Evolutionary conservation across 495 filamentous ascomycete species (phyloP).

Genomic region (Staphylotrichum tortipilum): DNA sequence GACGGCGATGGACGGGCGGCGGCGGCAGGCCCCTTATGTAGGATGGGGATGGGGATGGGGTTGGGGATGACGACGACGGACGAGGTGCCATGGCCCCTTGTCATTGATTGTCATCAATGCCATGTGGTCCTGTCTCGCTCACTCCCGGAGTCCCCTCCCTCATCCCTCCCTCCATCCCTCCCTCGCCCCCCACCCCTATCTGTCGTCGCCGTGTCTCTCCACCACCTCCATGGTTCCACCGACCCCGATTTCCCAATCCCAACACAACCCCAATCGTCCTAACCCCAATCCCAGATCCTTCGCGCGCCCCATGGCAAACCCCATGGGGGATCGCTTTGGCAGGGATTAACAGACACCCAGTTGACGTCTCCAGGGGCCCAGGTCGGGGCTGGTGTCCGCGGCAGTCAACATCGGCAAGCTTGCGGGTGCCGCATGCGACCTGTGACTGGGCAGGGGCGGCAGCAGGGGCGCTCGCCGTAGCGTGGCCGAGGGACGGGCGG

Average conservation of each 20-base stretch:
- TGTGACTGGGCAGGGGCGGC: neutral
- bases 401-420: slow-evolving; percentile 10
- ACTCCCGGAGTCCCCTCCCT: too few relatives aligned
- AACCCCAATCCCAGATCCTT: neutral
- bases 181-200: too few relatives aligned
- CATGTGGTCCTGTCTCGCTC: neutral
- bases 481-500: neutral
- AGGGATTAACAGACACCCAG: too few relatives aligned
- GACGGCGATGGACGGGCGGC: neutral
- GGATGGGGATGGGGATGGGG: too few relatives aligned
- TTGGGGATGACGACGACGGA: too few relatives aligned
- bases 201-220: too few relatives aligned
- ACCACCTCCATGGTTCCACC: too few relatives aligned
- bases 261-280: neutral
- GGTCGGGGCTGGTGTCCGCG: neutral
- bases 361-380: neutral
- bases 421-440: neutral
- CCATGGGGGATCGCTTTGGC: slow-evolving; percentile 5
- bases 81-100: too few relatives aligned
- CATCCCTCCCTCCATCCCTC: too few relatives aligned
- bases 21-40: neutral
- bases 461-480: neutral
- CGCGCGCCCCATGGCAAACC: neutral
- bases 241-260: too few relatives aligned
- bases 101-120: too few relatives aligned